A percentile compares a stretch with the other conserved stretches of the same genome.
These are phyloP conservation scores for Ogataea methanolica DNA, from an alignment of 805 yeast species.

Conservation along the genomic window DNA sequence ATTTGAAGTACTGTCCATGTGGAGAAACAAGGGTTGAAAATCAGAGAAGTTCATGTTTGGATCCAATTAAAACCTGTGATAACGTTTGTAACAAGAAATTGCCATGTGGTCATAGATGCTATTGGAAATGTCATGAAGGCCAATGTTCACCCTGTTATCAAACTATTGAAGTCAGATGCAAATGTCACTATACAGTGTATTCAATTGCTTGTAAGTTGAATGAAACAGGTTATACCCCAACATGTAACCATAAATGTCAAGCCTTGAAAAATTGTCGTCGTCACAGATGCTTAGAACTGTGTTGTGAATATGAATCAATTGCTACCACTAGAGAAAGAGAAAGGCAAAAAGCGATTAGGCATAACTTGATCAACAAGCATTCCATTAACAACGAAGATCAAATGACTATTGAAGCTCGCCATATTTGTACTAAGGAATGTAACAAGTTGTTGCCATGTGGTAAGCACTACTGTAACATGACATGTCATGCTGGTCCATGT, in stretches of 20 bases:
- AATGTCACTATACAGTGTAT: constrained; percentile 55
- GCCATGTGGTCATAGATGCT: constrained; percentile 71
- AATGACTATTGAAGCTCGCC: constrained; percentile 63
- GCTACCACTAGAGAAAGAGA: constrained; percentile 57
- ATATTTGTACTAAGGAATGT: constrained; percentile 67
- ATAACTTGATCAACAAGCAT: constrained; percentile 31
- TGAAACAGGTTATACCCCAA: constrained; percentile 48
- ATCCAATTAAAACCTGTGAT: constrained; percentile 75
- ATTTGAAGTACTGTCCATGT: constrained; percentile 70
- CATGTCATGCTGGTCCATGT: constrained; percentile 79
- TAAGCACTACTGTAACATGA: constrained; percentile 58
- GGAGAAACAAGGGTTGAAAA: constrained; percentile 53
- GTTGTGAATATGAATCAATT: constrained; percentile 64
- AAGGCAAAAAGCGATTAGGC: constrained; percentile 43
- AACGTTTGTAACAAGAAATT: constrained; percentile 56
- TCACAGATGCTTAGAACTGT: constrained; percentile 64
- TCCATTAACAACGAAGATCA: constrained; percentile 39
- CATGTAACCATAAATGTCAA: constrained; percentile 67
- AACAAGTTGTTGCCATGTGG: constrained; percentile 60
- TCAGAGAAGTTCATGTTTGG: constrained; percentile 59
- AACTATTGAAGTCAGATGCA: constrained; percentile 48
- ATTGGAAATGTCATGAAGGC: constrained; percentile 71
- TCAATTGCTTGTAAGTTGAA: constrained; percentile 59
- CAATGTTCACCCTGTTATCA: constrained; percentile 63
- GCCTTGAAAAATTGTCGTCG: constrained; percentile 74